Conservation (phyloP, 345 rosid genomes). For the Heritiera littoralis region DNA sequence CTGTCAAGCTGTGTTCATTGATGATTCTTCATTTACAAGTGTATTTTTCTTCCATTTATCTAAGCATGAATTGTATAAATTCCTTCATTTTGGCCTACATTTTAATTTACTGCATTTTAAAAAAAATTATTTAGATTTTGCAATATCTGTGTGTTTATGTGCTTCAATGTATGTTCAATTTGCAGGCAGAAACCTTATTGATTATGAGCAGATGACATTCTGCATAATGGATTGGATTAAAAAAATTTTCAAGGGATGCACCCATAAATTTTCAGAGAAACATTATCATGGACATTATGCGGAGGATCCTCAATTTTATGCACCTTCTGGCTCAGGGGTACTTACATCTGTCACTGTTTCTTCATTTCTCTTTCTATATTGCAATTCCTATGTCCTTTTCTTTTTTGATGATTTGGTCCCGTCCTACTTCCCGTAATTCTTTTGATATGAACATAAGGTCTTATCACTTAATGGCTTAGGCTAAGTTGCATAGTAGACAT, state of each 20-base stretch:
- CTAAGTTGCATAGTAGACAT: not conserved
- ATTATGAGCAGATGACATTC: conserved; percentile 52
- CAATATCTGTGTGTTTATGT: not conserved
- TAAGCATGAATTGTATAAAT: conserved; percentile 2
- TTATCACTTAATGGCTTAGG: not conserved
- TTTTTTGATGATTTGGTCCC: not conserved
- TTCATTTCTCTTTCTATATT: not conserved
- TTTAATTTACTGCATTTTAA: not conserved
- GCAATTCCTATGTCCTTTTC: not conserved
- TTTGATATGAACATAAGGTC: not conserved
- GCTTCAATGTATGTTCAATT: conserved; percentile 19
- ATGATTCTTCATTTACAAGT: conserved; percentile 7
- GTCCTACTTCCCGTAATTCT: not conserved
- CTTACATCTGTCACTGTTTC: conserved; percentile 7
- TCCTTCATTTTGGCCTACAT: not conserved
- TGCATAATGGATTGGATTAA: conserved; percentile 80
- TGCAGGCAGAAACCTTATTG: conserved; percentile 47
- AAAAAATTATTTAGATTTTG: not conserved
- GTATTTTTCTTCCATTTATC: not conserved
- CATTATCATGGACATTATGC: conserved; percentile 48
- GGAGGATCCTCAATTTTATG: conserved; percentile 42
- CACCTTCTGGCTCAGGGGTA: conserved; percentile 80
- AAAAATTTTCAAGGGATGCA: conserved; percentile 80
- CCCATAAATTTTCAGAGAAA: conserved; percentile 52
- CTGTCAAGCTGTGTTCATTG: conserved; percentile 7